phyloP scores from a whole-genome alignment of 2,329 filamentous ascomycete genomes.

The Monilinia vaccinii-corymbosi region DNA sequence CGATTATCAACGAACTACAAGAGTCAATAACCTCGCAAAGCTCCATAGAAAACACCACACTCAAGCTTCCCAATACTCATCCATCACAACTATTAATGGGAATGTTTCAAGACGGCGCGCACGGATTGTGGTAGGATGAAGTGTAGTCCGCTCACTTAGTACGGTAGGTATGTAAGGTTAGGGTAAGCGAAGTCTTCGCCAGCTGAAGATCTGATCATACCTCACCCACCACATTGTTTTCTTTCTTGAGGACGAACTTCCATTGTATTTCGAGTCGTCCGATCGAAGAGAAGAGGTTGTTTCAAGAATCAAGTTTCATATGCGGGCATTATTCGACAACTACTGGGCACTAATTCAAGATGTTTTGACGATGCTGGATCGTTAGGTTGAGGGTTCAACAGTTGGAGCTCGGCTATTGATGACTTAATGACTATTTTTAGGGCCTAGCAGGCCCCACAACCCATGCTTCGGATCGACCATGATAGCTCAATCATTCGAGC shows the following conservation, averaged over 20 bases:
- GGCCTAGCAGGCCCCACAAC: neutral
- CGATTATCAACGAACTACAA: neutral
- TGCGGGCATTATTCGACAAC: neutral
- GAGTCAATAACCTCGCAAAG: neutral
- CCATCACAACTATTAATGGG: neutral
- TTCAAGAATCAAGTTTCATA: neutral
- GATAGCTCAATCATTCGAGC: neutral
- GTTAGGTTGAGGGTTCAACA: neutral
- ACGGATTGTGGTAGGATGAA: neutral
- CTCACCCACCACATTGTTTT: neutral
- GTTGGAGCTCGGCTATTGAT: neutral
- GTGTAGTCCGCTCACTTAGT: slow-evolving; percentile 1
- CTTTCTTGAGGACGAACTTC: neutral
- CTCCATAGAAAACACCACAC: neutral
- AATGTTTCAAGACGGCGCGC: neutral
- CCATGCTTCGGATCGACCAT: neutral
- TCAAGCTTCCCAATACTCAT: neutral
- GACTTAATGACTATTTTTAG: neutral
- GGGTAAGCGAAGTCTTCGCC: neutral
- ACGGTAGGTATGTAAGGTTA: no score
- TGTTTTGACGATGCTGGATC: neutral
- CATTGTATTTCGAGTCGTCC: neutral
- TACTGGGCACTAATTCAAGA: neutral
- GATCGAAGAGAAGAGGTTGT: neutral
- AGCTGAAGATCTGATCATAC: slow-evolving; percentile 3